Percentiles rank a stretch among this genome's conserved stretches.
These are phyloP conservation scores for Penicillium fuscoglaucum DNA, from an alignment of 2,329 filamentous ascomycete species.

Conservation along the genomic window DNA sequence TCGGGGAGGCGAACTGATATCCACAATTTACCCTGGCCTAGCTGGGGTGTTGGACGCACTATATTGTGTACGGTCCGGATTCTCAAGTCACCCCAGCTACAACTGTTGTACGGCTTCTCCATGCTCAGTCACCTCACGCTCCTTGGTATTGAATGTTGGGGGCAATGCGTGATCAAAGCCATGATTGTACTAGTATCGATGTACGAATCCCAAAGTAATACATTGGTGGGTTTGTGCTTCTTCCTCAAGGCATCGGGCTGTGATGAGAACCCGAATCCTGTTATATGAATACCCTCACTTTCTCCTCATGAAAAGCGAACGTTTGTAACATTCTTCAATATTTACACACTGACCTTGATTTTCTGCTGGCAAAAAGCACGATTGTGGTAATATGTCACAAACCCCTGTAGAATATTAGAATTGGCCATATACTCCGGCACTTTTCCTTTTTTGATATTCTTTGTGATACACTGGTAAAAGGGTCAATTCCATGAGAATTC, in stretches of 20 bases:
- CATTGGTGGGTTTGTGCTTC: not conserved
- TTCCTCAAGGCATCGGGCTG: not conserved
- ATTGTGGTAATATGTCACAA: not conserved
- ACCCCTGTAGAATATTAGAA: constrained; percentile 1
- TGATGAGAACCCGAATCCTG: not conserved
- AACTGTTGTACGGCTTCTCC: not conserved
- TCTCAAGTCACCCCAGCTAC: not conserved
- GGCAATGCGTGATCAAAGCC: not conserved
- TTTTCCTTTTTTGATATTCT: not conserved
- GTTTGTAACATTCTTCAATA: not conserved
- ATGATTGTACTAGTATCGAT: not conserved
- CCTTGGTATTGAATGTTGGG: not conserved
- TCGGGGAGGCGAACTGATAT: not conserved
- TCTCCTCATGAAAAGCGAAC: not conserved
- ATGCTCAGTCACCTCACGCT: rapidly evolving
- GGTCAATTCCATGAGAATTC: not conserved
- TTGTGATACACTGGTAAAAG: not conserved
- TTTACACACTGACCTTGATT: not conserved
- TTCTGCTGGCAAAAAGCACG: not conserved
- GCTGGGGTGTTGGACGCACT: no score
- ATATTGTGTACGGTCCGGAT: not conserved
- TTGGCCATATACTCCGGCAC: constrained; percentile 2
- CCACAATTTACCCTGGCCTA: no score
- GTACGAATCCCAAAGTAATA: not conserved
- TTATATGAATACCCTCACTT: not conserved